phyloP scores from a whole-genome alignment of 306 rosid genomes.

The Gynostemma pentaphyllum region DNA sequence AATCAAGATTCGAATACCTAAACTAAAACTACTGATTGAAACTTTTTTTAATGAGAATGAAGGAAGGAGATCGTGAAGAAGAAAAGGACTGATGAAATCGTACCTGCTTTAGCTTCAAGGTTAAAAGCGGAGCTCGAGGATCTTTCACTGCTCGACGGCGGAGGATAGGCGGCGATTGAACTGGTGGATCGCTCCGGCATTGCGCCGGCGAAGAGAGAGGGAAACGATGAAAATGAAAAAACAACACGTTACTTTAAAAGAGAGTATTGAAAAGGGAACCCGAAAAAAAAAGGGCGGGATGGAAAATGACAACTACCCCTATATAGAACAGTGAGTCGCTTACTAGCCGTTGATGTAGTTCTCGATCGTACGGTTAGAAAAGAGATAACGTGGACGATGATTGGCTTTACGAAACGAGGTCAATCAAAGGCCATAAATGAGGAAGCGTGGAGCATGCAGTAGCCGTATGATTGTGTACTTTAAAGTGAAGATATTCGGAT shows the following conservation, averaged over 20 bases:
- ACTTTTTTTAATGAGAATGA: not conserved
- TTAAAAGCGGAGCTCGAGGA: conserved; percentile 60
- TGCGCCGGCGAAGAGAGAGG: conserved; percentile 10
- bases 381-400: not conserved
- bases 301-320: not conserved
- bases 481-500: not conserved
- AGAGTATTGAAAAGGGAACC: conserved; percentile 28
- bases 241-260: conserved; percentile 10
- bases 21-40: too few relatives aligned
- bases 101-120: conserved; percentile 42
- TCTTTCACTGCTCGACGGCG: conserved; percentile 61
- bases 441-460: conserved; percentile 30
- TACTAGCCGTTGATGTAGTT: not conserved
- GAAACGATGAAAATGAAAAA: too few relatives aligned
- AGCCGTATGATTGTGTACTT: conserved; percentile 19
- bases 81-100: not conserved
- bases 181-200: conserved; percentile 46
- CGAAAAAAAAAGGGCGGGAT: conserved; percentile 1
- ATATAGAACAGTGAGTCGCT: conserved; percentile 9
- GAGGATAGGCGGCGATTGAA: conserved; percentile 42
- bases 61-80: not conserved
- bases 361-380: not conserved
- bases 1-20: too few relatives aligned
- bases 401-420: conserved; percentile 6
- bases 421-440: conserved; percentile 45